phyloP scores from a whole-genome alignment of 306 rosid genomes.

The Cicer yamashitae region DNA sequence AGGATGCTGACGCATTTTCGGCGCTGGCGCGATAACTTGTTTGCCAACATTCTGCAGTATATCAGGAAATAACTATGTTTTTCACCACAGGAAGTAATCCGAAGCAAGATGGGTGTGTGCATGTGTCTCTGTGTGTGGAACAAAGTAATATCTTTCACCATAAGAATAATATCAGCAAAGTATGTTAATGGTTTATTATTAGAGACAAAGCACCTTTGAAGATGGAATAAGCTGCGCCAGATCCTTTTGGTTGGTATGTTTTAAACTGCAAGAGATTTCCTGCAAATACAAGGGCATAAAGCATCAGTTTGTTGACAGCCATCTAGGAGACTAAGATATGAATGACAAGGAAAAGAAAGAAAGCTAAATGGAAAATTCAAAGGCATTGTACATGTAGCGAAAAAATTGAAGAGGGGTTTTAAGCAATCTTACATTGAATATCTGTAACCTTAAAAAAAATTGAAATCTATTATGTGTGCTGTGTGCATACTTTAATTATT shows the following conservation, averaged over 20 bases:
- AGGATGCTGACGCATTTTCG: slow-evolving; percentile 52
- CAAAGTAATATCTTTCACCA: slow-evolving; percentile 32
- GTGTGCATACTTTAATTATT: slow-evolving; percentile 38
- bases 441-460: neutral
- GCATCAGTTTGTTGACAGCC: slow-evolving; percentile 42
- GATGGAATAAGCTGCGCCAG: slow-evolving; percentile 44
- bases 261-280: slow-evolving; percentile 61
- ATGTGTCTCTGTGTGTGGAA: slow-evolving; percentile 6
- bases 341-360: slow-evolving; percentile 26
- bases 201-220: slow-evolving; percentile 63
- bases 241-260: slow-evolving; percentile 50
- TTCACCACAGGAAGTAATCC: slow-evolving; percentile 36
- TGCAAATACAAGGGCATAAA: slow-evolving; percentile 48
- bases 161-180: slow-evolving; percentile 15
- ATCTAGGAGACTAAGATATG: slow-evolving; percentile 22
- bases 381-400: slow-evolving; percentile 16
- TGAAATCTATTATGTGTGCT: slow-evolving; percentile 17
- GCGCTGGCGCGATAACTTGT: slow-evolving; percentile 39
- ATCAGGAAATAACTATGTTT: slow-evolving; percentile 33
- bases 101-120: slow-evolving; percentile 9
- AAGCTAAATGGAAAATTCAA: neutral
- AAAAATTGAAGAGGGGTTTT: slow-evolving; percentile 26
- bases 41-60: slow-evolving; percentile 59
- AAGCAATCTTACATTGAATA: slow-evolving; percentile 23
- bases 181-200: slow-evolving; percentile 5